Percentiles rank a stretch among this genome's conserved stretches.
phyloP scores from a whole-genome alignment of 805 yeast genomes.

The Phaffomyces opuntiae region DNA sequence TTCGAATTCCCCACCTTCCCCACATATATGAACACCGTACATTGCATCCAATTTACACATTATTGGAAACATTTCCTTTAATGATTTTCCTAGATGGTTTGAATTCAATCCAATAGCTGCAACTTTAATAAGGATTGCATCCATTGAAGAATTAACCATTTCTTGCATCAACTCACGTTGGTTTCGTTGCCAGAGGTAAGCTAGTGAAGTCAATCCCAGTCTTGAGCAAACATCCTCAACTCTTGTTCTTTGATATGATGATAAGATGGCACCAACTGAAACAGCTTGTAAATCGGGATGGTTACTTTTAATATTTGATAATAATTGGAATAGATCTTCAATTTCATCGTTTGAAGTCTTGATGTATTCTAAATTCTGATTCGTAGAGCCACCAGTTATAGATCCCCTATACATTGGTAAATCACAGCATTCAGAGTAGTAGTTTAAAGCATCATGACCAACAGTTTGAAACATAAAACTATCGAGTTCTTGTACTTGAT shows the following conservation, averaged over 20 bases:
- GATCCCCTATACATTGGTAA: slow-evolving; percentile 71
- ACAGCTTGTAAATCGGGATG: slow-evolving; percentile 80
- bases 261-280: slow-evolving; percentile 91
- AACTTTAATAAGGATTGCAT: slow-evolving; percentile 84
- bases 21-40: slow-evolving; percentile 90
- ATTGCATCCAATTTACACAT: slow-evolving; percentile 48
- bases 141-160: slow-evolving; percentile 59
- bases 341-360: slow-evolving; percentile 76
- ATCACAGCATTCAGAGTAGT: slow-evolving; percentile 63
- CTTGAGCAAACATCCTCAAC: slow-evolving; percentile 87
- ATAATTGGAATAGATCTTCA: slow-evolving; percentile 63
- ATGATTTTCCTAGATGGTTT: slow-evolving; percentile 58
- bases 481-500: slow-evolving; percentile 63
- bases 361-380: slow-evolving; percentile 61
- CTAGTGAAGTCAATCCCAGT: slow-evolving; percentile 57
- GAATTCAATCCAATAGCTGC: slow-evolving; percentile 82
- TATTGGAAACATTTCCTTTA: slow-evolving; percentile 54
- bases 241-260: slow-evolving; percentile 90
- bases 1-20: slow-evolving; percentile 99
- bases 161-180: slow-evolving; percentile 77
- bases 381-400: slow-evolving; percentile 56
- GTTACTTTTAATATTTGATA: slow-evolving; percentile 36
- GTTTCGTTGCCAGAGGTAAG: slow-evolving; percentile 87
- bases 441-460: slow-evolving; percentile 71
- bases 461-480: slow-evolving; percentile 98